A percentile compares a stretch with the other conserved stretches of the same genome.
Evolutionary conservation across 208 protist genomes (phyloP).

Genomic region (Acanthamoeba sp.): DNA sequence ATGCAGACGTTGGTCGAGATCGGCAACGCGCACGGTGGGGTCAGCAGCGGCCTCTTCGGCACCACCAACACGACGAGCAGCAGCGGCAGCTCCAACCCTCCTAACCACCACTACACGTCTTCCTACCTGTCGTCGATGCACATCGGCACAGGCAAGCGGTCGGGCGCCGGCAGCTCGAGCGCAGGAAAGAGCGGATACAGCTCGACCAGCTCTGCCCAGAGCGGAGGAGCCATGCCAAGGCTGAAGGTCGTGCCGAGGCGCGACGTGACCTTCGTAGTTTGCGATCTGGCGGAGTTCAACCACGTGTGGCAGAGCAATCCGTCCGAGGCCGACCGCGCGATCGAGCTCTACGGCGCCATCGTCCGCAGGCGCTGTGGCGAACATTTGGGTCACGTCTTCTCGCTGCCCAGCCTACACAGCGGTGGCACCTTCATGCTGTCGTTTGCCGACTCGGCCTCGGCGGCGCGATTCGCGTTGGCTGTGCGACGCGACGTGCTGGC

Average conservation of each 20-base stretch:
- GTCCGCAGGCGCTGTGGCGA: neutral
- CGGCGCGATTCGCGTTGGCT: neutral
- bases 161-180: too few relatives aligned
- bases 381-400: neutral
- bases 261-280: neutral
- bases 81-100: too few relatives aligned
- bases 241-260: too few relatives aligned
- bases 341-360: neutral
- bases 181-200: too few relatives aligned
- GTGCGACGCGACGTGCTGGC: neutral
- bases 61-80: too few relatives aligned
- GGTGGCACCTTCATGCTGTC: neutral
- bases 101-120: too few relatives aligned
- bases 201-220: too few relatives aligned
- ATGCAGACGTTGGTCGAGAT: neutral
- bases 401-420: neutral
- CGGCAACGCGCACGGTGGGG: neutral
- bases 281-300: neutral
- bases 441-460: neutral
- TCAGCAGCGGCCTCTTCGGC: neutral
- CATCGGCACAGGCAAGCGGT: too few relatives aligned
- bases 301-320: neutral
- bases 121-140: too few relatives aligned
- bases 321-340: too few relatives aligned
- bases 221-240: too few relatives aligned